These are phyloP conservation scores for Nothopassalora personata DNA, from an alignment of 2,329 filamentous ascomycete genomes.

Conservation along the genomic window DNA sequence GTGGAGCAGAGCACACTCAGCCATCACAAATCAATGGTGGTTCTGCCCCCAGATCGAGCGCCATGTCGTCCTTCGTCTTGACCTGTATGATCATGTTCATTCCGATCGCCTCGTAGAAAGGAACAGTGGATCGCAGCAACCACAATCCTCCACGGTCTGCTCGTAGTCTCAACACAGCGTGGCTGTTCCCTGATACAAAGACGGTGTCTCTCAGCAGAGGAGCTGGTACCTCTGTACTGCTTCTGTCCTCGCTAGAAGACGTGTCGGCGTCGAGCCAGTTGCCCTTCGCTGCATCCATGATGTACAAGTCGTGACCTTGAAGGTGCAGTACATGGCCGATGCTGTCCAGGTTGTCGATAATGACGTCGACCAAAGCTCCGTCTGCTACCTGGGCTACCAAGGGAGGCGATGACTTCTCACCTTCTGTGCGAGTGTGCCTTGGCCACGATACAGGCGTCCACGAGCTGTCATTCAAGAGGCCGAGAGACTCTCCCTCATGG, in stretches of 20 bases:
- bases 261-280: neutral
- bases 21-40: neutral
- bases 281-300: conserved; percentile 12
- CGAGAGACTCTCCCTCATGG: conserved; percentile 40
- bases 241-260: neutral
- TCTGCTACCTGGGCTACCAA: conserved; percentile 31
- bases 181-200: conserved; percentile 30
- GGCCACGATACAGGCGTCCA: conserved; percentile 26
- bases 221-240: neutral
- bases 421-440: neutral
- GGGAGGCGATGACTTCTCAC: conserved; percentile 20
- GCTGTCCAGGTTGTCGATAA: conserved; percentile 49
- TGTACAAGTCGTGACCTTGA: conserved; percentile 25
- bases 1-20: neutral
- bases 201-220: conserved; percentile 31
- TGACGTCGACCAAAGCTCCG: conserved; percentile 40
- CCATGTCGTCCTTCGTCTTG: neutral
- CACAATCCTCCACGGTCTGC: conserved; percentile 34
- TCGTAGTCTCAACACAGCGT: conserved; percentile 32
- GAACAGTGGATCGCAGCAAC: conserved; percentile 35
- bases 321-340: conserved; percentile 47
- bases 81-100: conserved; percentile 15
- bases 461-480: conserved; percentile 45
- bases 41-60: neutral
- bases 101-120: conserved; percentile 26